phyloP scores from a whole-genome alignment of 768 basidiomycete species.

The Cantharellus cinnabarinus region DNA sequence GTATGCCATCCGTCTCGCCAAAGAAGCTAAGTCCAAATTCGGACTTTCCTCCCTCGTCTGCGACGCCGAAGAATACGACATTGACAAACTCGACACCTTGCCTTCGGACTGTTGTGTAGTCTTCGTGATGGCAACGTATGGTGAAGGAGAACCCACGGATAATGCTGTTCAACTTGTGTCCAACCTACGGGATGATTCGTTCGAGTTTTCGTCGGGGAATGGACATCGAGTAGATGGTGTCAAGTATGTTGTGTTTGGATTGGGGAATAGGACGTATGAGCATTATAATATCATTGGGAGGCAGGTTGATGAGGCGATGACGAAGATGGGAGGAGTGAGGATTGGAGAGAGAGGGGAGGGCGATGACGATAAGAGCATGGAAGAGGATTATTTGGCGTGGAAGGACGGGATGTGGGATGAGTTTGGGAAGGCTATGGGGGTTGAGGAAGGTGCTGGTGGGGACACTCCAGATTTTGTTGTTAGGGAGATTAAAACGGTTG shows the following conservation, averaged over 20 bases:
- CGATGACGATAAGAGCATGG: slow-evolving; percentile 99
- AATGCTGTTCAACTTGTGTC: slow-evolving; percentile 92
- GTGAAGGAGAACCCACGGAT: slow-evolving; percentile 97
- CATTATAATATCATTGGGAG: slow-evolving; percentile 87
- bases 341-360: slow-evolving; percentile 88
- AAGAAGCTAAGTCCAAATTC: slow-evolving; percentile 93
- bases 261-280: slow-evolving; percentile 88
- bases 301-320: slow-evolving; percentile 50
- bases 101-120: slow-evolving; percentile 76
- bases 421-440: slow-evolving; percentile 60
- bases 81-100: slow-evolving; percentile 81
- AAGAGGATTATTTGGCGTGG: slow-evolving; percentile 98
- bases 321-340: slow-evolving; percentile 61
- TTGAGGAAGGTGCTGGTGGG: slow-evolving; percentile 91
- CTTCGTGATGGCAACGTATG: slow-evolving; percentile 96
- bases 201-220: slow-evolving; percentile 64
- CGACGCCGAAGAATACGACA: slow-evolving; percentile 97
- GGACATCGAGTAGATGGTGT: slow-evolving; percentile 53
- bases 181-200: slow-evolving; percentile 68
- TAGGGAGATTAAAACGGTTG: slow-evolving; percentile 53
- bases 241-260: slow-evolving; percentile 86
- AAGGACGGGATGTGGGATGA: slow-evolving; percentile 95
- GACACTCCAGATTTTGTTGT: slow-evolving; percentile 90
- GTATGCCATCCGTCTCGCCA: slow-evolving; percentile 90
- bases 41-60: slow-evolving; percentile 91